Percentiles rank a stretch among this genome's conserved stretches.
Evolutionary conservation across 148 eudicot species (phyloP).

Genomic region (Rhododendron mucronatum): DNA sequence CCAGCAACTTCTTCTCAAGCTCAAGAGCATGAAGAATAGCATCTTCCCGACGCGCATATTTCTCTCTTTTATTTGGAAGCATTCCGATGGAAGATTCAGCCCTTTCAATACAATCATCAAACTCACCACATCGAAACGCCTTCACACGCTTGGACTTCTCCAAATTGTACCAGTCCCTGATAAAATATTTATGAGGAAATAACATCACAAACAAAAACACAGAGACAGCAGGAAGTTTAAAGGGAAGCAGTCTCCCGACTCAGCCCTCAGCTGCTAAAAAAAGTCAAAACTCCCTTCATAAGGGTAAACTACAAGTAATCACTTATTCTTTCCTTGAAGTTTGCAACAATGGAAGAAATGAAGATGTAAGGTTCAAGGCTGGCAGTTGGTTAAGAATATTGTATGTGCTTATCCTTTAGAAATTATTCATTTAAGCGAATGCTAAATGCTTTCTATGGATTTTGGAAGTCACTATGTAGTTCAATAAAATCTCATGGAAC

Average conservation of each 20-base stretch:
- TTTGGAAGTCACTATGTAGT: not conserved
- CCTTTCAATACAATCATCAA: slow-evolving; percentile 88
- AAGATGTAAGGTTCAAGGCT: not conserved
- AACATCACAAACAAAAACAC: not conserved
- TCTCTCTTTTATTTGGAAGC: slow-evolving; percentile 97
- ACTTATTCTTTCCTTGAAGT: not conserved
- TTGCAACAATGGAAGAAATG: not conserved
- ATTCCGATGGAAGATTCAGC: slow-evolving; percentile 80
- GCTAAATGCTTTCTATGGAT: not conserved
- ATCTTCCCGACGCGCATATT: slow-evolving; percentile 95
- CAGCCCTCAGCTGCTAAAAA: not conserved
- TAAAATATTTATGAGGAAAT: slow-evolving; percentile 4
- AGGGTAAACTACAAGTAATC: not conserved
- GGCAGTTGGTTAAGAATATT: not conserved
- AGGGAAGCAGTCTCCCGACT: not conserved
- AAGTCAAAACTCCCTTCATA: not conserved
- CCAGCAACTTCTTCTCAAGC: slow-evolving; percentile 75
- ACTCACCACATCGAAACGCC: slow-evolving; percentile 94
- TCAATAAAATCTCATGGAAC: not conserved
- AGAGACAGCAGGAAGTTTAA: not conserved
- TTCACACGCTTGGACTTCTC: slow-evolving; percentile 98
- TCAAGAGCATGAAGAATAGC: slow-evolving; percentile 96
- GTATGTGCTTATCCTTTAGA: not conserved
- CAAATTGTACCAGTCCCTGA: slow-evolving; percentile 96
- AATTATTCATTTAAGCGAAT: not conserved